A percentile compares a stretch with the other conserved stretches of the same genome.
phyloP scores from a whole-genome alignment of 257 asterid species.

The Hygrophila difformis region DNA sequence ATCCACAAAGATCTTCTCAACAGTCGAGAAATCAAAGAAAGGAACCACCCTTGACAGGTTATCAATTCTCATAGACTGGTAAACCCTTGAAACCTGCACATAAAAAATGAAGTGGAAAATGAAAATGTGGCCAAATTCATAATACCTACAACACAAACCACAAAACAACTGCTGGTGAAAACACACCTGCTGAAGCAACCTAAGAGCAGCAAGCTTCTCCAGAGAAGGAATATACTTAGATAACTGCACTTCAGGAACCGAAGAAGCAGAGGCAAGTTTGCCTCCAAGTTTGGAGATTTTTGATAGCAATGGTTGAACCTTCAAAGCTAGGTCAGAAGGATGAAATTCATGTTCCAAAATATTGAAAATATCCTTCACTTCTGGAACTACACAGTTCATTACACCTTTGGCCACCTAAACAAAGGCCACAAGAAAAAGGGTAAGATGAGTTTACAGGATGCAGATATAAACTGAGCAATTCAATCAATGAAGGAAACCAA shows the following conservation, averaged over 20 bases:
- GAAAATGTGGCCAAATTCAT: background rate
- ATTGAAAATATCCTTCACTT: constrained; percentile 75
- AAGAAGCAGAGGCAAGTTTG: constrained; percentile 59
- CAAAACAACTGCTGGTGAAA: background rate
- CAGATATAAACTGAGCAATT: background rate
- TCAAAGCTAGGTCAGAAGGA: constrained; percentile 62
- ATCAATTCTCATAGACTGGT: constrained; percentile 68
- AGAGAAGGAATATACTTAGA: constrained; percentile 60
- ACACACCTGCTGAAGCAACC: constrained; percentile 78
- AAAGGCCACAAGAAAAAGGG: constrained; percentile 11
- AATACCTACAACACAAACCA: background rate
- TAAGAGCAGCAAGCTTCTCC: constrained; percentile 77
- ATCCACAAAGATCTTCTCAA: constrained; percentile 84
- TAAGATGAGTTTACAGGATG: background rate
- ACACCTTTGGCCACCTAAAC: constrained; percentile 81
- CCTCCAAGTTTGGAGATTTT: constrained; percentile 81
- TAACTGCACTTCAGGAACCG: constrained; percentile 64
- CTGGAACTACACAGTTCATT: constrained; percentile 77
- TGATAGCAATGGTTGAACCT: constrained; percentile 55
- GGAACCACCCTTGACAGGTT: constrained; percentile 52
- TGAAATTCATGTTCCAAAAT: constrained; percentile 62
- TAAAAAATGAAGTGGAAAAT: constrained; percentile 8
- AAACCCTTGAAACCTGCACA: constrained; percentile 78
- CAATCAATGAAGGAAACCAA: background rate
- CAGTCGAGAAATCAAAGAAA: constrained; percentile 53